A percentile compares a stretch with the other conserved stretches of the same genome.
These are phyloP conservation scores for Themeda triandra DNA, from an alignment of 176 grass and related monocot genomes.

Conservation along the genomic window DNA sequence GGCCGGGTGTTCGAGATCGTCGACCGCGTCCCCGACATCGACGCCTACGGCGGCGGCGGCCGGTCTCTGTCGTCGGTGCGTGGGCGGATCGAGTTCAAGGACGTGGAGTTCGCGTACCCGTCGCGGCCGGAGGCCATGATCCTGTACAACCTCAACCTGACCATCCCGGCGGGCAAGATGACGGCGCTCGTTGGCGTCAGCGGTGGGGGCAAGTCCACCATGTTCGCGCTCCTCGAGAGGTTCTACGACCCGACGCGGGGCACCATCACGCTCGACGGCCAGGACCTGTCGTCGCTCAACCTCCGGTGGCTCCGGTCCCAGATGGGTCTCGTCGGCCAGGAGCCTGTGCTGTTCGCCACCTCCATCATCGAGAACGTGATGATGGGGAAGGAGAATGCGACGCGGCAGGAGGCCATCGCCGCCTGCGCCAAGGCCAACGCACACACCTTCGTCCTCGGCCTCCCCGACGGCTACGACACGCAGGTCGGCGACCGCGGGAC, in stretches of 20 bases:
- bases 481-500: conserved; percentile 75
- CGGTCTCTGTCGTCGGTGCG: background rate
- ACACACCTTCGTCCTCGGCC: conserved; percentile 48
- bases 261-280: conserved; percentile 45
- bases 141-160: conserved; percentile 46
- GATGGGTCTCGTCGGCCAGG: conserved; percentile 61
- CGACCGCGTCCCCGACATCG: conserved; percentile 50
- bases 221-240: conserved; percentile 63
- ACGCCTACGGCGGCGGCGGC: conserved; percentile 29
- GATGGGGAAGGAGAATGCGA: conserved; percentile 59
- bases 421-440: conserved; percentile 54
- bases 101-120: conserved; percentile 63
- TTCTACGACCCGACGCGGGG: conserved; percentile 68
- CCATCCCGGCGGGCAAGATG: conserved; percentile 39
- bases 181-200: conserved; percentile 48
- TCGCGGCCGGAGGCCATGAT: conserved; percentile 42
- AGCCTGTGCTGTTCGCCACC: conserved; percentile 55
- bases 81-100: conserved; percentile 51
- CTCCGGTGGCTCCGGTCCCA: conserved; percentile 60
- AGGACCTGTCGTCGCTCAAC: conserved; percentile 45
- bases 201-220: conserved; percentile 69
- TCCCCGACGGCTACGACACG: conserved; percentile 64
- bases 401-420: conserved; percentile 38
- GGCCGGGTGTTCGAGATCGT: conserved; percentile 58
- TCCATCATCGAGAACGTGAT: conserved; percentile 77